Evolutionary conservation across 768 basidiomycete genomes (phyloP), one percentile per base, ranked within the genome.

Genomic region (Auriculariales sp.): DNA sequence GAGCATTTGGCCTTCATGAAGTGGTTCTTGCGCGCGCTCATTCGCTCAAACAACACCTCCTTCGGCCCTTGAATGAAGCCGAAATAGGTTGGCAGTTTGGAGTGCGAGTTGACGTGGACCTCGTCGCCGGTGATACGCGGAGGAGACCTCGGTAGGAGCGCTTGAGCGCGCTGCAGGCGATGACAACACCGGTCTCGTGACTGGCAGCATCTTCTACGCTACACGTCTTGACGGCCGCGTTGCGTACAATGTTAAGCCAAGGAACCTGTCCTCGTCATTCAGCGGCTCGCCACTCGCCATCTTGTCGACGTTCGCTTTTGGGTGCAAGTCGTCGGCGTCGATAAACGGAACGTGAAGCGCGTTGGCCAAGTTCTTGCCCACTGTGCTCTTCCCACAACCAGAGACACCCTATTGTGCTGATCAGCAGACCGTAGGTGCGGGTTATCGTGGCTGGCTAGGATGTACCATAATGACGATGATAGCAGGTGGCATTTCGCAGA

Each of bases 271-370:
- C 2, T 67, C 73, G 58, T 95, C 92, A 2, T 71, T 80, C 55
- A 98, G 68, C 3, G 91, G 83, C 22, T 69, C 64, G 0, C 90
- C 90, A 1, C 66, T 59, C 3, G 78, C 66, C 92, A 97, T 95
- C 73, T 97, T 98, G 27, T 75, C 80, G 34, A 94, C 75, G 63
- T 94, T 94, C 11, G 74, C 63, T 22, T 69, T 58, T 0, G 92
- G 84, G 60, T 97, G 93, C 27, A 95, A 71, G 53, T 84, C 80
- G 61, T 95, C 92, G 27, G 84, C 93, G 58, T 97, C 93, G 52
- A 90, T 67, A 66, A 85, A 94, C 1, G 89, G 81, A 52, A 89
- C 54, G n/a, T 62, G 63, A 45, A 89, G 69, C 25, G 68, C 67
- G 32, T 65, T 56, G 5, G 84, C 74, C n/a, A 93, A 67, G 5